Base-by-base conservation (phyloP, 1,284 basidiomycete species). In the Trametes sp. region DNA sequence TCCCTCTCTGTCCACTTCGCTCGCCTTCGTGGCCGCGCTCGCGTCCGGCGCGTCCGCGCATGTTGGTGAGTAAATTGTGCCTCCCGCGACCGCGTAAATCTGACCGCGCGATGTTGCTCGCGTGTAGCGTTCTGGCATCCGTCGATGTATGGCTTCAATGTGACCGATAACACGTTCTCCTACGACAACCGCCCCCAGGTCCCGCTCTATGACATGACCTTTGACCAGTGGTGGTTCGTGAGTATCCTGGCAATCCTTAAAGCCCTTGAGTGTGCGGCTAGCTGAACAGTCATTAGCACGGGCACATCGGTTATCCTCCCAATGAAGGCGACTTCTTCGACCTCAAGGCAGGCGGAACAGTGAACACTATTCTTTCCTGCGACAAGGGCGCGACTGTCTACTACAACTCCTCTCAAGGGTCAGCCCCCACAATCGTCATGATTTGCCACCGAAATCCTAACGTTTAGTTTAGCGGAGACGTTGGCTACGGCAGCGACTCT, bases 151-250 rank as follows among this genome's bases (percentile, higher is more conserved):
- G 86, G 87, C 14, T 87, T 87, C 77, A 87, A 88, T 63, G 85
- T 87, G 14, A 85, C 84, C 21, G 72, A 72, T 10, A 64, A 79
- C 57, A 82, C 80, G 6, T 84, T 81, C 64, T 66, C 78, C 9
- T 86, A 86, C 72, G 86, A 87, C 72, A 85, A 86, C 71, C 82
- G 81, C 6, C 79, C 81, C 10, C 84, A 87, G 29, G 76, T 80
- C 3, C 89, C 89, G 2, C 79, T 91, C 9, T 78, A 76, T 46
- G 70, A 84, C 69, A 76, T 82, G 69, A 69, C 81, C 2, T 90
- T 90, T 72, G 67, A 81, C 24, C 71, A 88, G 63, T 92, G 89
- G 90, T 92, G 89, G 89, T 87, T 90, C 76, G 70, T 73, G 60
- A 69, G 73, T 69, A 48, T 36, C 24, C n/a, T n/a, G n/a, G 31